Conservation (phyloP, 331 rosid species). For the Erythrophleum ivorense region DNA sequence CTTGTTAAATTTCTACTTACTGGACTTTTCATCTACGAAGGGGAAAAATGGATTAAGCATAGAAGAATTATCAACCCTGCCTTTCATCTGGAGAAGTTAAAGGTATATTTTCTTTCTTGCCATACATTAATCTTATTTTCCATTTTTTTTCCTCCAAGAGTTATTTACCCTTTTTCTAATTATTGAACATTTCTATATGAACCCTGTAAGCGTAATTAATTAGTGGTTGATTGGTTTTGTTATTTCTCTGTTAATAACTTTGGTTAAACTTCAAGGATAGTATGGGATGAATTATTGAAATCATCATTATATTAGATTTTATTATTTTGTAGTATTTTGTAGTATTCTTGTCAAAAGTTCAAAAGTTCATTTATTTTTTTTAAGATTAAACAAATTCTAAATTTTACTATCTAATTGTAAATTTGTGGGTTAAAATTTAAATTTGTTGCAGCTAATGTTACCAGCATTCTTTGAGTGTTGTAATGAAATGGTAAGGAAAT, state of each 20-base stretch:
- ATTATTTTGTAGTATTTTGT: no score
- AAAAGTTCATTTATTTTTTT: no score
- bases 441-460: constrained; percentile 36
- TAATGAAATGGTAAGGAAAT: constrained; percentile 21
- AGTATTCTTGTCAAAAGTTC: no score
- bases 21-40: constrained; percentile 34
- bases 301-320: no score
- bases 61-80: constrained; percentile 55
- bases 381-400: no score
- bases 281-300: no score
- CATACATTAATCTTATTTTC: neutral
- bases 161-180: neutral
- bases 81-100: constrained; percentile 43
- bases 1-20: neutral
- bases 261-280: no score
- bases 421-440: neutral
- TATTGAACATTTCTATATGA: neutral
- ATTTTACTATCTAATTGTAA: no score
- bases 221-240: no score
- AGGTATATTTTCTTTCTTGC: constrained; percentile 31
- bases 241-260: no score
- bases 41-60: constrained; percentile 51
- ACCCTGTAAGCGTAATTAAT: no score
- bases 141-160: neutral
- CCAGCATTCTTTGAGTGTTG: constrained; percentile 40